A percentile compares a stretch with the other conserved stretches of the same genome.
Evolutionary conservation across 2,329 filamentous ascomycete genomes (phyloP).

Genomic region (Penicillium sp.): DNA sequence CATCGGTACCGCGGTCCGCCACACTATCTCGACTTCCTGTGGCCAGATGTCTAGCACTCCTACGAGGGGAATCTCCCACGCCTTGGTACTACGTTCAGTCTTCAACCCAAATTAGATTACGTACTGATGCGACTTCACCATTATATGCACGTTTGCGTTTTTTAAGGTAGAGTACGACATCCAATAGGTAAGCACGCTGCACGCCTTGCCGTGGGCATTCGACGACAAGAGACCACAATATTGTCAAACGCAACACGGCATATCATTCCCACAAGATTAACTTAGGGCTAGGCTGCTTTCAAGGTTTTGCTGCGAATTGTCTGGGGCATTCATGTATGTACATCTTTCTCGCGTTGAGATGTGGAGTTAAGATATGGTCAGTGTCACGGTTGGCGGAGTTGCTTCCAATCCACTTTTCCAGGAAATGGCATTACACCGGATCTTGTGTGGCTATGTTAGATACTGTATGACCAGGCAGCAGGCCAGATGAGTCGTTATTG

Average conservation of each 20-base stretch:
- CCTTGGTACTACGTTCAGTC: slow-evolving; percentile 23
- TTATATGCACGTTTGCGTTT: slow-evolving; percentile 38
- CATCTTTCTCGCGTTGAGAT: too few species aligned
- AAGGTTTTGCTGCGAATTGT: too few species aligned
- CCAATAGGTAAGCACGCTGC: too few species aligned
- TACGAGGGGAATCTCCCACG: slow-evolving; percentile 11
- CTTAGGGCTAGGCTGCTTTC: too few species aligned
- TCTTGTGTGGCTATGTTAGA: slow-evolving; percentile 61
- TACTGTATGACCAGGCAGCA: slow-evolving; percentile 60
- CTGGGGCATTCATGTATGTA: too few species aligned
- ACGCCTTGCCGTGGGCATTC: slow-evolving; percentile 7
- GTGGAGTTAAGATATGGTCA: too few species aligned
- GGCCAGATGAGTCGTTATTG: slow-evolving; percentile 63
- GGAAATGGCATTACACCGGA: slow-evolving; percentile 59
- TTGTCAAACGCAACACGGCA: too few species aligned
- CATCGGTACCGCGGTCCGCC: too few species aligned
- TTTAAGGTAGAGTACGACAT: background rate
- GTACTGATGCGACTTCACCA: background rate
- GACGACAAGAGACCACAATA: too few species aligned
- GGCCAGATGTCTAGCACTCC: too few species aligned
- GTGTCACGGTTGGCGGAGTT: slow-evolving; percentile 33
- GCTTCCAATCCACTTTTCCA: slow-evolving; percentile 55
- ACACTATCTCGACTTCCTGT: too few species aligned
- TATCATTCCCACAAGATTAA: too few species aligned
- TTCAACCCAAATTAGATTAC: background rate